Conservation (phyloP, 805 yeast genomes). For the Ogataea methylovora region DNA sequence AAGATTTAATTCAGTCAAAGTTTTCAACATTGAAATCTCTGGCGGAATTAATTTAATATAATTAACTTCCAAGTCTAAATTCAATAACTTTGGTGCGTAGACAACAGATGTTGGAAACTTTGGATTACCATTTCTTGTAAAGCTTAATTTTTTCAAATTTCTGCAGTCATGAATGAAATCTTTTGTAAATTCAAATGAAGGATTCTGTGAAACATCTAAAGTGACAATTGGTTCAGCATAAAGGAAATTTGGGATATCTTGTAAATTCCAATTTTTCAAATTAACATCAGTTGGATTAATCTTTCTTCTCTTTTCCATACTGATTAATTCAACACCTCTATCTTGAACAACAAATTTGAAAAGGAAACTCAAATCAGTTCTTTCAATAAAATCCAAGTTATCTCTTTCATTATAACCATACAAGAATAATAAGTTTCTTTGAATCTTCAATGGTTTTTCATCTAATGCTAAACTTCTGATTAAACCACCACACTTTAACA, state of each 20-base stretch:
- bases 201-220: constrained; percentile 79
- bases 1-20: constrained; percentile 52
- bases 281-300: constrained; percentile 68
- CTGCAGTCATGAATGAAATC: constrained; percentile 80
- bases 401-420: constrained; percentile 81
- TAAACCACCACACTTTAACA: constrained; percentile 67
- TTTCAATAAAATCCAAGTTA: constrained; percentile 66
- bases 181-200: constrained; percentile 73
- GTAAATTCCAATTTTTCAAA: constrained; percentile 63
- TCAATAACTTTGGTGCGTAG: constrained; percentile 58
- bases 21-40: constrained; percentile 43
- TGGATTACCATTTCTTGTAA: constrained; percentile 65
- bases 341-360: constrained; percentile 80
- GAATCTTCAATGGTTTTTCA: constrained; percentile 74
- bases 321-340: constrained; percentile 36
- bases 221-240: constrained; percentile 77
- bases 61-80: constrained; percentile 72
- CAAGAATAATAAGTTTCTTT: constrained; percentile 59
- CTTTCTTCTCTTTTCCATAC: constrained; percentile 27
- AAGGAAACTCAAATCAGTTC: constrained; percentile 76
- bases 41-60: constrained; percentile 58
- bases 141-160: constrained; percentile 58
- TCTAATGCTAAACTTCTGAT: constrained; percentile 64
- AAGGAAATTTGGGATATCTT: constrained; percentile 77
- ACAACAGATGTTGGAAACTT: constrained; percentile 68